Evolutionary conservation across 768 basidiomycete species (phyloP).

Genomic region (Leccinum rimulosum): DNA sequence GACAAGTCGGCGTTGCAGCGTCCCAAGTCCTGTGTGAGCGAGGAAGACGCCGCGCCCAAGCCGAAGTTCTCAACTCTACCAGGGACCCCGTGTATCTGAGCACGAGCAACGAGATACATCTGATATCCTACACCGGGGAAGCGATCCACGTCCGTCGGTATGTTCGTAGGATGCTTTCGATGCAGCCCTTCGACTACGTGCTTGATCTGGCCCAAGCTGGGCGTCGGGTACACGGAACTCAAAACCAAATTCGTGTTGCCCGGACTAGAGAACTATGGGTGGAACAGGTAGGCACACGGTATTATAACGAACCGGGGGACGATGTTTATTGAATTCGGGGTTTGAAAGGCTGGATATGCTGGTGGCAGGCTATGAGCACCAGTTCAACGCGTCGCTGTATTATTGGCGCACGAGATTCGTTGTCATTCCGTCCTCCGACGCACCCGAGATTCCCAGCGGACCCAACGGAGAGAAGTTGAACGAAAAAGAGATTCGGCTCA

Average conservation of each 20-base stretch:
- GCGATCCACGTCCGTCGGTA: constrained; percentile 86
- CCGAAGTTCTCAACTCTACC: constrained; percentile 59
- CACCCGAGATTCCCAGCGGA: constrained; percentile 52
- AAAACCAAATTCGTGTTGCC: constrained; percentile 72
- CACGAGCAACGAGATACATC: constrained; percentile 94
- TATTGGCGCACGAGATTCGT: constrained; percentile 96
- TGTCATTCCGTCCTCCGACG: constrained; percentile 81
- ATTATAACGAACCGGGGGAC: background rate
- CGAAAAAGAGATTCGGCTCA: constrained; percentile 82
- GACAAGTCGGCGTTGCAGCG: constrained; percentile 42
- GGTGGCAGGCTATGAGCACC: constrained; percentile 76
- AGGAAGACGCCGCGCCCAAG: constrained; percentile 51
- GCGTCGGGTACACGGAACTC: constrained; percentile 82
- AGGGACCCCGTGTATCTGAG: constrained; percentile 82
- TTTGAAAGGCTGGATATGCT: constrained; percentile 73
- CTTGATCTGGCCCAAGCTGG: constrained; percentile 90
- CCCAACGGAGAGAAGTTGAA: constrained; percentile 72
- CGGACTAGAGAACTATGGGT: constrained; percentile 79
- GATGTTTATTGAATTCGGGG: background rate
- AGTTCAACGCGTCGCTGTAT: constrained; percentile 76
- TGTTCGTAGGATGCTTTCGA: constrained; percentile 67
- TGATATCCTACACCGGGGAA: constrained; percentile 88
- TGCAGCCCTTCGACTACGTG: constrained; percentile 74
- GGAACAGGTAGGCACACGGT: constrained; percentile 65
- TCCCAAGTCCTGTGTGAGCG: constrained; percentile 57